phyloP scores from a whole-genome alignment of 2,329 filamentous ascomycete genomes.

The Aspergillus thermomutatus region DNA sequence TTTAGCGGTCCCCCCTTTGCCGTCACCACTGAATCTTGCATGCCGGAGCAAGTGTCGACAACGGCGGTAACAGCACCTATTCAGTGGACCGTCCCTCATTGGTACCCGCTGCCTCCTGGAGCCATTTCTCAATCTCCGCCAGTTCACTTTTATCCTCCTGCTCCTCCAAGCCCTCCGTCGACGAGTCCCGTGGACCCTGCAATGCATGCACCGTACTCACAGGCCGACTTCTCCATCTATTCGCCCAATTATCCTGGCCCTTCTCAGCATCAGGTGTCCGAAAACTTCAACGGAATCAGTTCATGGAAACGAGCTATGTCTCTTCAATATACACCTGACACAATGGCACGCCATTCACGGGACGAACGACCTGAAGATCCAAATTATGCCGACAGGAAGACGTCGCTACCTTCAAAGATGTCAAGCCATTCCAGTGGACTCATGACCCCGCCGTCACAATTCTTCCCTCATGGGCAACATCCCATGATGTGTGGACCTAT shows the following conservation, averaged over 20 bases:
- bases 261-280: constrained; percentile 15
- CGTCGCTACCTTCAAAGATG: constrained; percentile 15
- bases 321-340: constrained; percentile 22
- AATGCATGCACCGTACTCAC: constrained; percentile 23
- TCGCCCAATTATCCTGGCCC: constrained; percentile 18
- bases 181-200: constrained; percentile 20
- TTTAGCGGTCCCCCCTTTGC: constrained; percentile 24
- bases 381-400: constrained; percentile 15
- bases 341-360: constrained; percentile 11
- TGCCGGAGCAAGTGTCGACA: constrained; percentile 26
- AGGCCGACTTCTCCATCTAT: constrained; percentile 16
- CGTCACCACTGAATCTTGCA: constrained; percentile 24
- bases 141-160: constrained; percentile 23
- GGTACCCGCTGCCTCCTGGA: constrained; percentile 30
- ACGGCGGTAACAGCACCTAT: constrained; percentile 16
- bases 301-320: constrained; percentile 29
- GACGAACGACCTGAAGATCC: constrained; percentile 17
- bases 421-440: constrained; percentile 13
- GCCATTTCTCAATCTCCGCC: constrained; percentile 18
- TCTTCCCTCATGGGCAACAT: constrained; percentile 22
- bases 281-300: constrained; percentile 20
- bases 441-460: constrained; percentile 20
- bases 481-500: constrained; percentile 27
- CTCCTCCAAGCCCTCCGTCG: constrained; percentile 21
- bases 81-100: constrained; percentile 26